Conservation (phyloP, 2,329 filamentous ascomycete species). For the Xylariaceae sp. region DNA sequence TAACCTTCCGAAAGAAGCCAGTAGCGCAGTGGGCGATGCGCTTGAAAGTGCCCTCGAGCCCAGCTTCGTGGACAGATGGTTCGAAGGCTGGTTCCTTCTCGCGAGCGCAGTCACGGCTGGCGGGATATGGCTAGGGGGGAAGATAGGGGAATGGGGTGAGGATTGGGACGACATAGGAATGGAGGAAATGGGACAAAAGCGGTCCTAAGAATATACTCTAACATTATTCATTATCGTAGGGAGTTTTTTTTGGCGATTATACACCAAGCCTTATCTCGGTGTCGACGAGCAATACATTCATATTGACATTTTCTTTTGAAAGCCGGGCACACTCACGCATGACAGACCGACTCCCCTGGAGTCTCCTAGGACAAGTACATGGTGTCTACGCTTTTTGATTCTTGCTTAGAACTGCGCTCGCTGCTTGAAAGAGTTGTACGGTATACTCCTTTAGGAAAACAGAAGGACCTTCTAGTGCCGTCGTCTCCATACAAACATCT, state of each 20-base stretch:
- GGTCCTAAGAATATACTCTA: conserved; percentile 44
- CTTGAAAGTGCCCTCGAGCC: conserved; percentile 70
- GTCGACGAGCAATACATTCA: background rate
- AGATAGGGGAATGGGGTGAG: conserved; percentile 47
- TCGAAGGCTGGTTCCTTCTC: conserved; percentile 77
- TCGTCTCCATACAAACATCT: too few species aligned
- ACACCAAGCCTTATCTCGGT: too few species aligned
- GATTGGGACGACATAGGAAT: conserved; percentile 56
- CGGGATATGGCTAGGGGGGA: conserved; percentile 69
- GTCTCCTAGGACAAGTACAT: too few species aligned
- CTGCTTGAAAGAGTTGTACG: too few species aligned
- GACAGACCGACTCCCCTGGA: too few species aligned
- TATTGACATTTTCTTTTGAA: background rate
- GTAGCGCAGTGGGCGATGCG: conserved; percentile 70
- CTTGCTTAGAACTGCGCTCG: too few species aligned
- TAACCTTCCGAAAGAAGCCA: conserved; percentile 72
- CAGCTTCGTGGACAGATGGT: conserved; percentile 74
- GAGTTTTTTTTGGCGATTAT: too few species aligned
- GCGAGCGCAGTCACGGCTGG: conserved; percentile 60
- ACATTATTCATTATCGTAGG: conserved; percentile 3
- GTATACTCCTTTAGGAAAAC: too few species aligned
- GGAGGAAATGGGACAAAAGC: conserved; percentile 69
- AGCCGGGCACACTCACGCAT: too few species aligned
- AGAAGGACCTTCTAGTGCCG: too few species aligned
- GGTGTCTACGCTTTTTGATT: too few species aligned